Base-by-base conservation (phyloP, 2,329 filamentous ascomycete species). In the Aspergillus calidoustus region DNA sequence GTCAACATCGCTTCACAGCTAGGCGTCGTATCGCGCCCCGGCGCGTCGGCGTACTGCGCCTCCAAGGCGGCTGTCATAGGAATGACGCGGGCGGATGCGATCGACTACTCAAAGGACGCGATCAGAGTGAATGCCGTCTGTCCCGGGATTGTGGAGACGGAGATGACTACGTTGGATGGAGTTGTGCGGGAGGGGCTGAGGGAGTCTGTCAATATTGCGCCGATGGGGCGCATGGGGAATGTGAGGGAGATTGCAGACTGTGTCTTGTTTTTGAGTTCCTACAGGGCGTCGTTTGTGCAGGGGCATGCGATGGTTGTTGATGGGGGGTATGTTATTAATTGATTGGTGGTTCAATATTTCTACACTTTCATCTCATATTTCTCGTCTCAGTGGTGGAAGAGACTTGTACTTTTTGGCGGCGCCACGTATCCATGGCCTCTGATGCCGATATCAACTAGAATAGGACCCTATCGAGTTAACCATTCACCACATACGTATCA, bases 61-160 rank as follows among this genome's bases (percentile, higher is more conserved):
- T 86, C 84, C 4, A 88, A 88, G 64, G 81, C 84, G 15, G 86
- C 85, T 0, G 80, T 87, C 2, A 82, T 87, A 54, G 83, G 82
- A 23, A 81, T 88, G 81, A 87, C 86, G 0, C 76, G 81, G 6
- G 77, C 82, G 0, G 85, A 86, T 64, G 84, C 83, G 1, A 85
- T 86, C 22, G 82, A 87, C 64, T 86, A 87, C 67, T 82, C 84
- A 0, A 63, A 65, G 28, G 65, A 76, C 31, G 68, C 68, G 0
- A 73, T 78, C 34, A 64, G 76, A 30, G 69, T 76, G 7, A 76
- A 76, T 31, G 75, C 72, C 52, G 71, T 74, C 17, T 76, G 76
- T 50, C 76, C 82, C 0, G 81, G 80, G 1, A 71, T 81, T 1
- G 80, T 84, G 47, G 78, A 79, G 44, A 83, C 82, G 3, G 80